Evolutionary conservation across 192 early-diverging fungal genomes (phyloP), one percentile per base, ranked within the genome.

Genomic region (Helicostylum pulchrum): DNA sequence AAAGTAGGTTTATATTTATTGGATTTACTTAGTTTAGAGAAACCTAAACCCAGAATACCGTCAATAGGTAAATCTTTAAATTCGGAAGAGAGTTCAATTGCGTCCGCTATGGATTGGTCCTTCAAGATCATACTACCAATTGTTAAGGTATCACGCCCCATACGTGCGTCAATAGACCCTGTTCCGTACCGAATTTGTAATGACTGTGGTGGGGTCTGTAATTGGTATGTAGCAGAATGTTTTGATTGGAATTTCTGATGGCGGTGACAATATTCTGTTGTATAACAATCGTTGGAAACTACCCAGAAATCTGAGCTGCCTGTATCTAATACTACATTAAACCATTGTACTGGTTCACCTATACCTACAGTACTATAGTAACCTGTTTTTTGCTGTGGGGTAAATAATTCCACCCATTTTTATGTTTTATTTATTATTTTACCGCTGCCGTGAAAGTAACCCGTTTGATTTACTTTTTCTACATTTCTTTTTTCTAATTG

Each of bases 281-380:
- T 26, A 61, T 4, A 26, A 47, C n/a, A 61, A 8, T 12, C 7
- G 8, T 21, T 39, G 31, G 15, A 36, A 10, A 17, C 69, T 51
- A 87, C 75, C 87, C 87, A 90, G 4, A 88, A 72, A 71, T 90
- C 87, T n/a, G 83, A 82, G 2, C 84, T 87, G n/a, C 88, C 88
- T 6, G 88, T 90, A 61, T 90, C 88, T 49, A 90, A 81, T 56
- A 85, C 81, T 12, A 90, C 73, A 46, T 87, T 87, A 65, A 90
- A 84, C 39, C 70, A 73, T 53, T 88, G 84, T 19, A 83, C 81
- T 31, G 88, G 88, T 4, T 86, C 80, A 2, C 88, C 88, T 15
- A 88, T 75, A 0, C 78, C 73, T 3, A 88, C 81, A 14, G 73
- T 72, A 43, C 80, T 84, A 59, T 90, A 88, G 54, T 90, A 90